phyloP scores from a whole-genome alignment of 495 filamentous ascomycete genomes.

The Trichoderma erinaceum region DNA sequence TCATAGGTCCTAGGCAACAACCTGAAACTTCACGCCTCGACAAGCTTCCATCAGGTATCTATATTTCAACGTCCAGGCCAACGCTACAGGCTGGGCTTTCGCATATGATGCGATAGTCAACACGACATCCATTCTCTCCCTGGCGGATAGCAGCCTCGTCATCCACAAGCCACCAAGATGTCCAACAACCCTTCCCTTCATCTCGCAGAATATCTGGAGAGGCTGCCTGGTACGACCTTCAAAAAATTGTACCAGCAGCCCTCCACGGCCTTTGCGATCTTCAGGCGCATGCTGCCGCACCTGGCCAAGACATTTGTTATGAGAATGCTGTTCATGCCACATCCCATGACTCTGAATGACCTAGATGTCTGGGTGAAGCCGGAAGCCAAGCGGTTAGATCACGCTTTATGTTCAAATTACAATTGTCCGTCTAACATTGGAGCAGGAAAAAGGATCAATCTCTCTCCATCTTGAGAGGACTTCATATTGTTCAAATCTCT shows the following conservation, averaged over 20 bases:
- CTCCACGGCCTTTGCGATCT: slow-evolving; percentile 89
- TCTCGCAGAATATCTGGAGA: slow-evolving; percentile 82
- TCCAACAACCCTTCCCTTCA: slow-evolving; percentile 30
- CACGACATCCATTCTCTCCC: background rate
- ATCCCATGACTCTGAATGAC: slow-evolving; percentile 64
- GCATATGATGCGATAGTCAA: slow-evolving; percentile 12
- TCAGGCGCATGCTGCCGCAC: slow-evolving; percentile 92
- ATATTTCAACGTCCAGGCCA: background rate
- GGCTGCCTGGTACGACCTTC: slow-evolving; percentile 82
- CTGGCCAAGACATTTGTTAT: slow-evolving; percentile 94
- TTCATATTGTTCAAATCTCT: slow-evolving; percentile 69
- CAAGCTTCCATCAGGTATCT: no score
- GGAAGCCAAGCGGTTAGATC: slow-evolving; percentile 46
- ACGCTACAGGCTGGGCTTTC: background rate
- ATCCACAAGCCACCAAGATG: slow-evolving; percentile 20
- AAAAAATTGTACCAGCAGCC: slow-evolving; percentile 89
- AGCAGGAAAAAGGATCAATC: slow-evolving; percentile 69
- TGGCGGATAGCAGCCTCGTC: slow-evolving; percentile 7
- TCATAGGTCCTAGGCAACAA: background rate
- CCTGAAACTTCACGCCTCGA: background rate
- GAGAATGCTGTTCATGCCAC: slow-evolving; percentile 80
- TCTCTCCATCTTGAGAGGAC: slow-evolving; percentile 66
- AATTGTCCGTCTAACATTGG: slow-evolving; percentile 23
- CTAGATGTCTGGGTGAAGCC: slow-evolving; percentile 79
- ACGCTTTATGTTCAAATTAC: background rate